A percentile compares a stretch with the other conserved stretches of the same genome.
Evolutionary conservation across 768 basidiomycete genomes (phyloP).

Genomic region (Boletus huronensis): DNA sequence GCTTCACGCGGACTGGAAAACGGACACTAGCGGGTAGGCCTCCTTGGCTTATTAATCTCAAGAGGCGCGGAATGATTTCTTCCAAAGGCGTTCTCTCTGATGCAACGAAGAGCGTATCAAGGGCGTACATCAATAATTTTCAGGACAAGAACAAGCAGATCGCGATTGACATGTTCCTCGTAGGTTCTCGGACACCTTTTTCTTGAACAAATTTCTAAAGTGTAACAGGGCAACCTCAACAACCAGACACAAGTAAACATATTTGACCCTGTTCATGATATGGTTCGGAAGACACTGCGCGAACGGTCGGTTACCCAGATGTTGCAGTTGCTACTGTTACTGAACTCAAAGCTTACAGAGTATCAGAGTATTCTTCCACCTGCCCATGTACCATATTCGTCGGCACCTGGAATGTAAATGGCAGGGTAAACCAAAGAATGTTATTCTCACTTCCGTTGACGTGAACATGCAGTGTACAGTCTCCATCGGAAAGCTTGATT

Average conservation of each 20-base stretch:
- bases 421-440: conserved; percentile 52
- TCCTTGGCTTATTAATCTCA: neutral
- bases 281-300: conserved; percentile 67
- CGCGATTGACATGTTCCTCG: conserved; percentile 95
- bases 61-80: conserved; percentile 1
- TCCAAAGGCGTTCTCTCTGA: conserved; percentile 80
- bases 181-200: conserved; percentile 35
- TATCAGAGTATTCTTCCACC: conserved; percentile 80
- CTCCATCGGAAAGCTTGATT: conserved; percentile 75
- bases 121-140: conserved; percentile 98
- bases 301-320: conserved; percentile 48
- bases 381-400: conserved; percentile 71
- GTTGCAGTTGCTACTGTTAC: neutral
- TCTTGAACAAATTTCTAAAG: conserved; percentile 3
- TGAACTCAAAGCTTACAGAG: conserved; percentile 37
- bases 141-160: conserved; percentile 92
- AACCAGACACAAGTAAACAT: conserved; percentile 85
- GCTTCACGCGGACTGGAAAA: conserved; percentile 93
- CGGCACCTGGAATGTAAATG: conserved; percentile 97
- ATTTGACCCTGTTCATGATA: conserved; percentile 91
- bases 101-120: conserved; percentile 92
- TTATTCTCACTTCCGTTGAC: conserved; percentile 3
- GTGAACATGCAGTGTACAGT: conserved; percentile 35
- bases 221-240: conserved; percentile 80
- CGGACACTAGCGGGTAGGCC: conserved; percentile 77